A percentile compares a stretch with the other conserved stretches of the same genome.
Evolutionary conservation across 2,329 filamentous ascomycete genomes (phyloP).

Genomic region (Pseudogymnoascus destructans): DNA sequence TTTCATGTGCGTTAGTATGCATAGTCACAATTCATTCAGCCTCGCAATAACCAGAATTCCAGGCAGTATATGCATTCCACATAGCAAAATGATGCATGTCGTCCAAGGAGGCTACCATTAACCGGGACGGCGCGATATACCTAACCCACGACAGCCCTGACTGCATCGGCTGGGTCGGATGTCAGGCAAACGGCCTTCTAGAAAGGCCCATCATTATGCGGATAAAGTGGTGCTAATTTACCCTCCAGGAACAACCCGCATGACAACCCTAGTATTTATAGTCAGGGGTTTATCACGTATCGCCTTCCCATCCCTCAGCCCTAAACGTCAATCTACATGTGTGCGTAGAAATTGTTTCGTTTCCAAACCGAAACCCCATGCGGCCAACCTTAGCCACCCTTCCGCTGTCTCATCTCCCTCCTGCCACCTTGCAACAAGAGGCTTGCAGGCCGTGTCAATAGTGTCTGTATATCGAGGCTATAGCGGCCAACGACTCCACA

Average conservation of each 20-base stretch:
- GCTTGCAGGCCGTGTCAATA: neutral
- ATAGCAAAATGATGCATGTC: conserved; percentile 1
- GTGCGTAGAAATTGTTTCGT: neutral
- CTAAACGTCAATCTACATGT: neutral
- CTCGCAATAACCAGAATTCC: neutral
- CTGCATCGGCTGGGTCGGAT: conserved; percentile 7
- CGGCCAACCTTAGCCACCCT: neutral
- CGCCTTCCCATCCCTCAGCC: neutral
- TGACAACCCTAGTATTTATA: conserved; percentile 4
- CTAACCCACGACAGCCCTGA: conserved; percentile 4
- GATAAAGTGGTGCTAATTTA: neutral
- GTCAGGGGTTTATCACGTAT: neutral
- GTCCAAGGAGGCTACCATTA: conserved; percentile 1
- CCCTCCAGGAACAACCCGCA: neutral
- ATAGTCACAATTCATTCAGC: neutral
- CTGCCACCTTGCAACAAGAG: neutral
- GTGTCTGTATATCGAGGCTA: neutral
- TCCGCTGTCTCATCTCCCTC: neutral
- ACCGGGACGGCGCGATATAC: neutral
- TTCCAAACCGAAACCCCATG: conserved; percentile 3
- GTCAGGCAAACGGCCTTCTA: conserved; percentile 3
- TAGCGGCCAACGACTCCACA: neutral
- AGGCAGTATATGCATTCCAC: neutral
- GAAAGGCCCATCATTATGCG: conserved; percentile 2
- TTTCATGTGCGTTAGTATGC: neutral